Evolutionary conservation across 1,284 basidiomycete species (phyloP), one percentile per base, ranked within the genome.

Genomic region (Malassezia brasiliensis): DNA sequence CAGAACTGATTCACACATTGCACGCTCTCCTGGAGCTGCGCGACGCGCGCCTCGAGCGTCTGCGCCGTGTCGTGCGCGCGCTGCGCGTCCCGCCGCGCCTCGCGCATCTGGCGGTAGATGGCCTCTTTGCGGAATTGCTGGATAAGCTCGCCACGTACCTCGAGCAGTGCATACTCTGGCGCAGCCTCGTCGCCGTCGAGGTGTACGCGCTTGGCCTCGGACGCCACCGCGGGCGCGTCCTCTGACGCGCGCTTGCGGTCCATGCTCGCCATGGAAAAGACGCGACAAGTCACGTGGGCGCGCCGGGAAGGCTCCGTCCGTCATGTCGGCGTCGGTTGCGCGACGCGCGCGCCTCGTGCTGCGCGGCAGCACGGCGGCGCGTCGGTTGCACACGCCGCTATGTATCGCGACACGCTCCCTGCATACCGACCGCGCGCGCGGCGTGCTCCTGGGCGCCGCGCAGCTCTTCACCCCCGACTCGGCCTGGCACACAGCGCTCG

Each of bases 61-160:
- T 17, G 45, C 17, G 56, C 32, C 11, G 31, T 44, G 42, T 45
- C 56, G 9, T 55, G 50, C 20, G 61, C 37, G 8, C 68, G 59
- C 31, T 52, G 50, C 9, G 66, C 39, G 11, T 67, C 64, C 34
- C 69, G 59, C 36, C 59, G 49, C 5, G 63, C 58, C 39, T 72
- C 68, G 20, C 67, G 66, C 44, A 72, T 41, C 41, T 60, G 51
- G 31, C 69, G 65, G 37, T 66, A 72, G 48, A 72, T 68, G 41
- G 69, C 69, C 30, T 72, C 69, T 40, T 72, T 72, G 31, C 69
- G 53, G 45, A 64, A 72, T 4, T 62, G 61, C 53, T 69, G 60
- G 10, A 52, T 49, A 3, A 49, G 52, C 15, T 44, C 55, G 34
- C 49, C 49, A 46, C 61, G 47, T 42, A 63, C 61, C 49, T 65